These are phyloP conservation scores for Flaveria sonorensis DNA, from an alignment of 129 eudicot genomes.

Conservation along the genomic window DNA sequence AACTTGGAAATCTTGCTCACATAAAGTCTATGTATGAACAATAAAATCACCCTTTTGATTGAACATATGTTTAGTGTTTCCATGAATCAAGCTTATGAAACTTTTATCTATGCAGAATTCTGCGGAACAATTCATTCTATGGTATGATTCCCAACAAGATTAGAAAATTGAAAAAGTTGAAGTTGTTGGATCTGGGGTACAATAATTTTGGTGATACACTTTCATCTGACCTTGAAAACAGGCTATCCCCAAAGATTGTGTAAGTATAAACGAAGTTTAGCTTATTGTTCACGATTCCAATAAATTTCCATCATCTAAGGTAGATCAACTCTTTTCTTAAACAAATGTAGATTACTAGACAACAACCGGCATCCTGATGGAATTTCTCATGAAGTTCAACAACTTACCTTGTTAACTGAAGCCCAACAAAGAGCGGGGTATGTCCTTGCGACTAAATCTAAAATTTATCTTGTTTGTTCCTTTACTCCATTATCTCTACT, in stretches of 20 bases:
- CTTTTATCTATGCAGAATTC: constrained; percentile 45
- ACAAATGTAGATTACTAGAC: constrained; percentile 59
- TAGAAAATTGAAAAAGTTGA: constrained; percentile 49
- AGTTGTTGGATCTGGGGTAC: constrained; percentile 63
- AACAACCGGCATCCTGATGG: constrained; percentile 50
- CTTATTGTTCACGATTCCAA: constrained; percentile 10
- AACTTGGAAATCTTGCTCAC: constrained; percentile 60
- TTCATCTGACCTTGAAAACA: constrained; percentile 45
- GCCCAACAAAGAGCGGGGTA: constrained; percentile 45
- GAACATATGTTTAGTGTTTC: background rate
- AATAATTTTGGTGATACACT: constrained; percentile 63
- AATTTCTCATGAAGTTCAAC: constrained; percentile 40
- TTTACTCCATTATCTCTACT: background rate
- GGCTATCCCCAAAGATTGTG: constrained; percentile 46
- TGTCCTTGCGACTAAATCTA: constrained; percentile 4
- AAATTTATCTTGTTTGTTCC: background rate
- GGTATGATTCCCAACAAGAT: constrained; percentile 70
- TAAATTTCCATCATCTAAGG: constrained; percentile 5
- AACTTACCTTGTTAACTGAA: constrained; percentile 45
- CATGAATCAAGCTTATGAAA: constrained; percentile 18
- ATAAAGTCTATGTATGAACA: constrained; percentile 68
- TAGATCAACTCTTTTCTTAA: constrained; percentile 8
- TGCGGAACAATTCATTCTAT: constrained; percentile 72
- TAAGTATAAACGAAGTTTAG: constrained; percentile 40
- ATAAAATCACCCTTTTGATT: background rate